These are phyloP conservation scores for Chrysanthemum lavandulifolium DNA, from an alignment of 129 eudicot genomes.

Conservation along the genomic window DNA sequence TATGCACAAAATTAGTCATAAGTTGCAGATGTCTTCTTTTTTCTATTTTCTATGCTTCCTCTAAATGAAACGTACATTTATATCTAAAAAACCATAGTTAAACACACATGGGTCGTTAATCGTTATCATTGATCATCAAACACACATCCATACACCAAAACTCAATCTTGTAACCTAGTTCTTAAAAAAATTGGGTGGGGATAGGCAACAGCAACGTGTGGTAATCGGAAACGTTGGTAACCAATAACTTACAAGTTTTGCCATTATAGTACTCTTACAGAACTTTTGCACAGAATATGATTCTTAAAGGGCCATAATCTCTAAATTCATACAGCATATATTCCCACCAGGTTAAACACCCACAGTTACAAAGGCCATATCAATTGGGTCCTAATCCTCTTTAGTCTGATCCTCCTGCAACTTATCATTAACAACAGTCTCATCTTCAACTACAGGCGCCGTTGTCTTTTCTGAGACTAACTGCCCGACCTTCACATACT, in stretches of 20 bases:
- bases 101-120: no score
- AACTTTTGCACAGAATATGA: not conserved
- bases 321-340: constrained; percentile 8
- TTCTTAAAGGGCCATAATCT: not conserved
- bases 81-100: no score
- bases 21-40: no score
- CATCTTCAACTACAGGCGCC: not conserved
- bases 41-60: no score
- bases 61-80: no score
- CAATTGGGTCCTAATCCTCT: constrained; percentile 24
- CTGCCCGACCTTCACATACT: constrained; percentile 85
- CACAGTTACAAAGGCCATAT: not conserved
- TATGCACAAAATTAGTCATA: no score
- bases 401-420: constrained; percentile 24
- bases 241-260: not conserved
- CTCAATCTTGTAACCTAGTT: no score
- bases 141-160: no score
- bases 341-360: not conserved
- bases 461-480: constrained; percentile 36
- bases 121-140: no score
- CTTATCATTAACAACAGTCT: not conserved
- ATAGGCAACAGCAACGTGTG: no score
- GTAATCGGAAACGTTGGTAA: no score
- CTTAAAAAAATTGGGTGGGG: no score
- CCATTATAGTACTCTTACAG: not conserved